phyloP scores from a whole-genome alignment of 208 protist species.

The Entamoeba invadens region DNA sequence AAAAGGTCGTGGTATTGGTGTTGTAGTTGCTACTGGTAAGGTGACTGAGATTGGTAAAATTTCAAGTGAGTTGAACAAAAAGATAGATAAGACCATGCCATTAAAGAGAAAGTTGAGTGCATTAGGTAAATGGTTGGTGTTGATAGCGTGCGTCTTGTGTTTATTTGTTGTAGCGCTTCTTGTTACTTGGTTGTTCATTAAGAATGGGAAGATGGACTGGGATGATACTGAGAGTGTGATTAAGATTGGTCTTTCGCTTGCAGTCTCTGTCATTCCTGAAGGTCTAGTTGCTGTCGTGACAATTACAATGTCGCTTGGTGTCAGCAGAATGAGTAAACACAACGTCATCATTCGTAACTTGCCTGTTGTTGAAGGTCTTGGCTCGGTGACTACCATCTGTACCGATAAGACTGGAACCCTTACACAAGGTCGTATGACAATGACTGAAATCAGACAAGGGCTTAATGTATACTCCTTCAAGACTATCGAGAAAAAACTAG shows the following conservation, averaged over 20 bases:
- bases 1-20: background rate
- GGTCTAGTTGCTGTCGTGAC: constrained; percentile 26
- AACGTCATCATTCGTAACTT: constrained; percentile 32
- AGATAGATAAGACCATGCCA: background rate
- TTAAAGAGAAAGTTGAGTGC: background rate
- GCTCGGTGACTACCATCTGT: constrained; percentile 37
- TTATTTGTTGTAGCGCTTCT: background rate
- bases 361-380: constrained; percentile 39
- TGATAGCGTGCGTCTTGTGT: background rate
- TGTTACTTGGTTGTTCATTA: background rate
- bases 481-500: background rate
- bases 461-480: background rate
- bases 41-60: background rate
- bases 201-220: background rate
- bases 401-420: constrained; percentile 49
- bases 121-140: background rate
- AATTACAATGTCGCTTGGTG: constrained; percentile 22
- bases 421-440: constrained; percentile 43
- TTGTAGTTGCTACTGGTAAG: background rate
- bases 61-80: background rate
- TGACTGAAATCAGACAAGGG: constrained; percentile 8
- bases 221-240: background rate
- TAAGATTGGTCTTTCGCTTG: constrained; percentile 17
- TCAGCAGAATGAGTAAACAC: constrained; percentile 24
- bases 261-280: constrained; percentile 38